Conservation (phyloP, 2,329 filamentous ascomycete genomes). For the Hymenoscyphus albidus region DNA sequence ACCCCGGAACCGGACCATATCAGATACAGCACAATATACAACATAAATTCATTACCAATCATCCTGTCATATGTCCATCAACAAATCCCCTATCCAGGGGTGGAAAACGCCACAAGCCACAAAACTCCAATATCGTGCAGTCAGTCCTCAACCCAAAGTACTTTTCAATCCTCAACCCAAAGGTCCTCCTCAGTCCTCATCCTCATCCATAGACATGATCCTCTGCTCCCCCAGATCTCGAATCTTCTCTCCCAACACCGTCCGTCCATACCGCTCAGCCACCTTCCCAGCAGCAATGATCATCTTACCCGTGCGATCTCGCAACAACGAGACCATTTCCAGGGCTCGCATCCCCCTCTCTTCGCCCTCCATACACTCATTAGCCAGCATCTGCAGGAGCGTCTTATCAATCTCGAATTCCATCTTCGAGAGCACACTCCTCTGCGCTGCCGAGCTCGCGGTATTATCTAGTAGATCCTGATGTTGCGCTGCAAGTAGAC, state of each 20-base stretch:
- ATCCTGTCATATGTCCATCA: background rate
- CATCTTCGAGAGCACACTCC: constrained; percentile 61
- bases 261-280: constrained; percentile 76
- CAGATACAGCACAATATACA: background rate
- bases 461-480: constrained; percentile 70
- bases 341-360: constrained; percentile 92
- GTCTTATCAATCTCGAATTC: constrained; percentile 88
- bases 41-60: background rate
- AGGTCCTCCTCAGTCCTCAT: constrained; percentile 3
- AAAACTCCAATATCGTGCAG: background rate
- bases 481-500: constrained; percentile 68
- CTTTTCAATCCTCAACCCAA: background rate
- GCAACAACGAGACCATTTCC: constrained; percentile 84
- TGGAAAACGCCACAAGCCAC: background rate
- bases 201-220: constrained; percentile 30
- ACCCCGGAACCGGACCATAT: no score
- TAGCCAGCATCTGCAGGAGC: constrained; percentile 79
- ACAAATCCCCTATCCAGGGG: background rate
- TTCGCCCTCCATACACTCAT: constrained; percentile 89
- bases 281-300: constrained; percentile 87
- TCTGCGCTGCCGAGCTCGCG: constrained; percentile 60
- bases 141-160: background rate
- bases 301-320: constrained; percentile 82
- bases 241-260: constrained; percentile 86
- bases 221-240: constrained; percentile 69